phyloP scores from a whole-genome alignment of 148 eudicot species.

The Chenopodium album region DNA sequence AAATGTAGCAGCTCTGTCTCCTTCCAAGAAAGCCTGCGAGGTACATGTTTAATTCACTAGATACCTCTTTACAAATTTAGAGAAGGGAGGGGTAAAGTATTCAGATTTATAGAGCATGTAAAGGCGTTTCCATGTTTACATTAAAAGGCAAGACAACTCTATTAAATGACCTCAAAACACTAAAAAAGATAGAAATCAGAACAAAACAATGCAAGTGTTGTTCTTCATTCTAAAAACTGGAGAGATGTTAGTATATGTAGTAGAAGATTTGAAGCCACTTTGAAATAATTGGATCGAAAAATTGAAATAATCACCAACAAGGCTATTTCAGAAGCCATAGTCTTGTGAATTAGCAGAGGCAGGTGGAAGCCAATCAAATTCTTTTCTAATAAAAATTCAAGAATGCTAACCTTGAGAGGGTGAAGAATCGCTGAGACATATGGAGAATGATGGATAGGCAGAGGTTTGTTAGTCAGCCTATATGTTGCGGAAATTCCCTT shows the following conservation, averaged over 20 bases:
- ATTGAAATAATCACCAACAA: background rate
- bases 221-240: background rate
- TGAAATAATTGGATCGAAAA: background rate
- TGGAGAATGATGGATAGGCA: conserved; percentile 80
- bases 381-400: background rate
- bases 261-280: background rate
- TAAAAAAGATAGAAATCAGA: background rate
- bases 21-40: conserved; percentile 72
- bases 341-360: too few species aligned
- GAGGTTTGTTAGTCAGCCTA: conserved; percentile 96
- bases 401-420: conserved; percentile 63
- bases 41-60: background rate
- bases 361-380: too few species aligned
- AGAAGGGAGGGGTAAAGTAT: background rate
- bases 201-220: background rate
- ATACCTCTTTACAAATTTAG: background rate
- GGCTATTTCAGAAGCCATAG: background rate
- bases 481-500: conserved; percentile 87
- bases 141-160: background rate
- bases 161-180: background rate
- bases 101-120: background rate
- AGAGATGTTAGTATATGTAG: background rate
- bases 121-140: background rate
- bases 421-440: conserved; percentile 76
- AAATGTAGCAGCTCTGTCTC: conserved; percentile 60